Conservation (phyloP, 176 grass and related monocot genomes). For the Cenchrus purpureus region DNA sequence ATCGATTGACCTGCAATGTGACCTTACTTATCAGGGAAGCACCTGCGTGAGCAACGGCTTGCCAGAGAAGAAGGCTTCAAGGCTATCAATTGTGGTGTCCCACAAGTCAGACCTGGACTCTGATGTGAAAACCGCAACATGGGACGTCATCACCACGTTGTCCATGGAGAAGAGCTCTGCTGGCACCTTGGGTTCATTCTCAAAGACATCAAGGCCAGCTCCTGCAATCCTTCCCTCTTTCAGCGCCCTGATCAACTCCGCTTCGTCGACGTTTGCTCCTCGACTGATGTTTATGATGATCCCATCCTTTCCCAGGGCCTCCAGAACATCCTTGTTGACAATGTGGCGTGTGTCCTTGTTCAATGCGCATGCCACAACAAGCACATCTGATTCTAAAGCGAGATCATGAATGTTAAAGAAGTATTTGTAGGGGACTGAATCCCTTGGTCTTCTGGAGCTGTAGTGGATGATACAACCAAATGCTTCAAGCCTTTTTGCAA, state of each 20-base stretch:
- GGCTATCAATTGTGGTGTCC: background rate
- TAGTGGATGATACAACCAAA: slow-evolving; percentile 15
- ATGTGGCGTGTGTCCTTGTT: slow-evolving; percentile 14
- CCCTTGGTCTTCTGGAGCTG: background rate
- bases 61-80: slow-evolving; percentile 9
- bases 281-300: slow-evolving; percentile 30
- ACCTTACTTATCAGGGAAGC: background rate
- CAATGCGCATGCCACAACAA: slow-evolving; percentile 6
- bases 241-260: background rate
- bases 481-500: background rate
- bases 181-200: slow-evolving; percentile 19
- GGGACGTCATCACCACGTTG: slow-evolving; percentile 28
- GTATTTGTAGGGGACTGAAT: background rate
- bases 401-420: background rate
- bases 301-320: slow-evolving; percentile 5
- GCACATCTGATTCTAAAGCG: background rate
- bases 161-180: slow-evolving; percentile 12
- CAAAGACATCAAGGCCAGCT: slow-evolving; percentile 35
- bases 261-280: slow-evolving; percentile 11
- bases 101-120: slow-evolving; percentile 7
- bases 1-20: background rate
- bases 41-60: background rate
- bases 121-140: background rate
- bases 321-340: slow-evolving; percentile 6
- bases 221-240: slow-evolving; percentile 7